A percentile compares a stretch with the other conserved stretches of the same genome.
Evolutionary conservation across 2,329 filamentous ascomycete genomes (phyloP).

Genomic region (Botrytis tulipae): DNA sequence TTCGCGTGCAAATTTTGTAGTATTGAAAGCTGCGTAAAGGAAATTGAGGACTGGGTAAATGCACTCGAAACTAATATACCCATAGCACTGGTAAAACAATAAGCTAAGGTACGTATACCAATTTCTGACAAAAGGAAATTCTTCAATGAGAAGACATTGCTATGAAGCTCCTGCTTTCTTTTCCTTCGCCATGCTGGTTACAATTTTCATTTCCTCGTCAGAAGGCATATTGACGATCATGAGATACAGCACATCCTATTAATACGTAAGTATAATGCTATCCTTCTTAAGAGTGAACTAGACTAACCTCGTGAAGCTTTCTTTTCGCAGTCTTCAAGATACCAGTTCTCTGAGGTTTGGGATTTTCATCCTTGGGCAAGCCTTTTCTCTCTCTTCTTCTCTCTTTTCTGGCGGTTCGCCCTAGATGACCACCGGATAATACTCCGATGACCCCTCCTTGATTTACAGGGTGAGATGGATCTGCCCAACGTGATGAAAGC

Average conservation of each 20-base stretch:
- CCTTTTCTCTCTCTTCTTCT: slow-evolving; percentile 11
- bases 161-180: slow-evolving; percentile 5
- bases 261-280: slow-evolving; percentile 7
- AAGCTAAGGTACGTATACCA: neutral
- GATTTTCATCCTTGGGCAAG: slow-evolving; percentile 2
- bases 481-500: slow-evolving; percentile 49
- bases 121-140: neutral
- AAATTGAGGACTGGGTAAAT: neutral
- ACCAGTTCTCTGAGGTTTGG: slow-evolving; percentile 13
- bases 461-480: slow-evolving; percentile 51
- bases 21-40: neutral
- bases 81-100: neutral
- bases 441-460: slow-evolving; percentile 45
- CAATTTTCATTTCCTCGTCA: slow-evolving; percentile 7
- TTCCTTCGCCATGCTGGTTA: slow-evolving; percentile 1
- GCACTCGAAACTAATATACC: neutral
- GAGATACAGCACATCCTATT: slow-evolving; percentile 50
- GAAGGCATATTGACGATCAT: slow-evolving; percentile 45
- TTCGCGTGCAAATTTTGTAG: slow-evolving; percentile 8
- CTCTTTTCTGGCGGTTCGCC: slow-evolving; percentile 24
- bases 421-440: slow-evolving; percentile 47
- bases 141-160: neutral
- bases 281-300: neutral
- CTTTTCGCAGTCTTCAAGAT: slow-evolving; percentile 18
- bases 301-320: slow-evolving; percentile 21